Base-by-base conservation (phyloP, 2,329 filamentous ascomycete genomes). In the Aspergillus intermedius region DNA sequence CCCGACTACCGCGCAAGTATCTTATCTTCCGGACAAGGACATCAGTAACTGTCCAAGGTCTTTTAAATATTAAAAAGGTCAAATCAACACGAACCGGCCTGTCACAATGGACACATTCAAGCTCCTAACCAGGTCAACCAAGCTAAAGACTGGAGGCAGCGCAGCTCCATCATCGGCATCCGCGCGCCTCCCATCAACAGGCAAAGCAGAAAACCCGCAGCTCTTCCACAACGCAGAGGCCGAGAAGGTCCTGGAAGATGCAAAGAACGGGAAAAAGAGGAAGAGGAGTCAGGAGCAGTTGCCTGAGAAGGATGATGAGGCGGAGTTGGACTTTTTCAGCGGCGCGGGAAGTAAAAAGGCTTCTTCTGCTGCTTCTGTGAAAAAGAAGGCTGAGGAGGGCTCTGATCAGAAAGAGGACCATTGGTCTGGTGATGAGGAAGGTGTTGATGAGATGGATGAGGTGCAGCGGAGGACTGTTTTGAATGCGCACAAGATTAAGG, bases 401-500 rank as follows among this genome's bases (percentile, higher is more conserved):
- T 44, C 52, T 10, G 55, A 54, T n/a, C 47, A 60, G 22, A 54
- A 62, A 28, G 60, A 55, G 23, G 58, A 46, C 22, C 58, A 57
- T 22, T 60, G 49, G n/a, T 45, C 45, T 5, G 56, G 64, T 15
- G 56, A 57, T 15, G 60, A 61, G 3, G 56, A 63, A 41, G 44
- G 51, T 0, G 59, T 60, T 4, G 55, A 62, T 42, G 43, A 51
- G 0, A 76, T 89, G 57, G 80, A 82, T 58, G 78, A 86, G 59
- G 83, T 86, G 49, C 82, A 91, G 63, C 84, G 87, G 58, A 84
- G 85, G 58, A 81, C 84, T 51, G 75, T 91, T 9, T 71, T 95
- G 52, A 83, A 84, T 52, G 85, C 83, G 49, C 89, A 95, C 68
- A 87, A 90, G 54, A 76, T 96, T 55, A 95, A 95, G 67, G 79